These are phyloP conservation scores for Coemansia sp. DNA, from an alignment of 192 early-diverging fungal genomes.

Conservation along the genomic window DNA sequence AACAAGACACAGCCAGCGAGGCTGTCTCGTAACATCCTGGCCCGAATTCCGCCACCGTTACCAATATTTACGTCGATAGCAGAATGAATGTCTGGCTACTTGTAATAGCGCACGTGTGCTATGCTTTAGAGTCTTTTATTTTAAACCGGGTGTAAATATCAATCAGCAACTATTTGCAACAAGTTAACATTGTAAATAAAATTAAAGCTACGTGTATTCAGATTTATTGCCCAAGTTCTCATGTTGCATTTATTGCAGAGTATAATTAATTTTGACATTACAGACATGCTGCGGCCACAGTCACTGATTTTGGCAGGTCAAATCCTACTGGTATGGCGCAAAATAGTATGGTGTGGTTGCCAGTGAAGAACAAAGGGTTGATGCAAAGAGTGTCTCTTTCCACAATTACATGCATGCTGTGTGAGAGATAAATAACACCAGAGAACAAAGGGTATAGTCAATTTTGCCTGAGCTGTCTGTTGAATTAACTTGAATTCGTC, in stretches of 20 bases:
- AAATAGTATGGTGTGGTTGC: not conserved
- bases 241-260: not conserved
- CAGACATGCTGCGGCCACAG: not conserved
- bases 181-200: not conserved
- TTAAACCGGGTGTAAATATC: not conserved
- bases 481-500: not conserved
- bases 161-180: not conserved
- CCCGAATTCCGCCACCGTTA: constrained; percentile 28
- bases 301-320: not conserved
- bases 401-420: not conserved
- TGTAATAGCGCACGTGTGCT: constrained; percentile 17
- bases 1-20: constrained; percentile 44
- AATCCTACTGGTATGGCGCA: not conserved
- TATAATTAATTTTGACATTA: not conserved
- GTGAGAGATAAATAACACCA: not conserved
- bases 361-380: not conserved
- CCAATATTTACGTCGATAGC: too few relatives aligned
- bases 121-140: not conserved
- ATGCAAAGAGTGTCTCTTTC: not conserved
- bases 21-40: constrained; percentile 44
- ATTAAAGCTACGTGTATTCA: not conserved
- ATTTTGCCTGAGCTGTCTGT: not conserved
- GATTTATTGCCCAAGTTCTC: not conserved
- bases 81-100: too few relatives aligned
- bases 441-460: not conserved